Conservation (phyloP, 352 stramenopile species). For the Discostella stelligera region DNA sequence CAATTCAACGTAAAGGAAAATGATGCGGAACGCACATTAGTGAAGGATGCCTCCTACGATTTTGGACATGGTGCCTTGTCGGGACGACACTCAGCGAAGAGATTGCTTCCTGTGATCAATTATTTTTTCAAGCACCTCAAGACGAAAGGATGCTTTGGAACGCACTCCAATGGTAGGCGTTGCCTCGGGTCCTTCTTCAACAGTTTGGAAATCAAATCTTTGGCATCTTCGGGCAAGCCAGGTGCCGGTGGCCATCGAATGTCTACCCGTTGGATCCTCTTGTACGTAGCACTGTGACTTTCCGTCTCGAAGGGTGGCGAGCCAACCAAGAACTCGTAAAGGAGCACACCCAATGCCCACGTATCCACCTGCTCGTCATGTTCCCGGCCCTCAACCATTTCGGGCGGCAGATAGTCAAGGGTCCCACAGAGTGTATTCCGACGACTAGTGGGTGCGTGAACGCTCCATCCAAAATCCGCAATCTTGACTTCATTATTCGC, state of each 20-base stretch:
- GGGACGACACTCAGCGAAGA: background rate
- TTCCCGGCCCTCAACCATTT: constrained; percentile 98
- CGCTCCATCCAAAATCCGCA: constrained; percentile 99
- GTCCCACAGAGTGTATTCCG: constrained; percentile 98
- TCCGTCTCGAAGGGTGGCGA: constrained; percentile 97
- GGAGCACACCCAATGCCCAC: constrained; percentile 97
- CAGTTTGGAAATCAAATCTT: constrained; percentile 91
- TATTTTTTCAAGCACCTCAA: constrained; percentile 52
- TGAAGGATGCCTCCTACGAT: no score
- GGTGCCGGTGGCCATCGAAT: constrained; percentile 90
- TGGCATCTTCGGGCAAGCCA: constrained; percentile 89
- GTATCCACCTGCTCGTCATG: constrained; percentile 98
- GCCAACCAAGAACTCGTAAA: constrained; percentile 98
- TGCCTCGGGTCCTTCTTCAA: constrained; percentile 94
- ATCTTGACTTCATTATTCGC: constrained; percentile 97
- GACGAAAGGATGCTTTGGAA: constrained; percentile 95
- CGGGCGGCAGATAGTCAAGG: constrained; percentile 97
- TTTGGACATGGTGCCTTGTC: no score
- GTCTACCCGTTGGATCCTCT: constrained; percentile 94
- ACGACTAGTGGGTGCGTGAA: constrained; percentile 95
- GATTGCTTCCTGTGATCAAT: background rate
- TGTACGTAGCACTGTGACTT: constrained; percentile 94
- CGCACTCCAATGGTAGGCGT: constrained; percentile 89
- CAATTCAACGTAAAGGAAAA: background rate
- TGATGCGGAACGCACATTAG: background rate